These are phyloP conservation scores for Voacanga thouarsii DNA, from an alignment of 257 asterid genomes.

Conservation along the genomic window DNA sequence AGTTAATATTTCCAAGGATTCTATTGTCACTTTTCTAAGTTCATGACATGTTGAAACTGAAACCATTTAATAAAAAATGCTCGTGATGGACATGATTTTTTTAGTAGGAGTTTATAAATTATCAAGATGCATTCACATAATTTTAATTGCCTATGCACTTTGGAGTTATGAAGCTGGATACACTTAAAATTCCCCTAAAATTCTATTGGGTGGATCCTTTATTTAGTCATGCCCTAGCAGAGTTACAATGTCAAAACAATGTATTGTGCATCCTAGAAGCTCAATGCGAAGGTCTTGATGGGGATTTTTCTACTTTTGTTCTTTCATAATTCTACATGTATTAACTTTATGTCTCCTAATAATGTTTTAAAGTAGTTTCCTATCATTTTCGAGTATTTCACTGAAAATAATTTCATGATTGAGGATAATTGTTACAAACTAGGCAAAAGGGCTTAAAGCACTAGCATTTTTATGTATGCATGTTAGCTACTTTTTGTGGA, in stretches of 20 bases:
- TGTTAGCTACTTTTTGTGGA: too few relatives aligned
- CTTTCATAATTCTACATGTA: background rate
- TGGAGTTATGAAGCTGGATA: background rate
- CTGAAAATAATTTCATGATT: background rate
- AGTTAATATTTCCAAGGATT: background rate
- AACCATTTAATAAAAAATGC: background rate
- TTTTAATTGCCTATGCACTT: background rate
- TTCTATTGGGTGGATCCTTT: background rate
- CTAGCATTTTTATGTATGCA: background rate
- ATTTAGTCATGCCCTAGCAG: background rate
- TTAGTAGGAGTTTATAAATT: background rate
- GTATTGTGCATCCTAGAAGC: background rate
- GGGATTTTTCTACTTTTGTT: background rate
- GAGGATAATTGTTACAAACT: background rate
- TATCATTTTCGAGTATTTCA: background rate
- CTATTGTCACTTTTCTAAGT: background rate
- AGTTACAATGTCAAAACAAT: background rate
- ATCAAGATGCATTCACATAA: background rate
- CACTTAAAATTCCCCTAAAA: background rate
- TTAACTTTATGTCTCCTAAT: background rate
- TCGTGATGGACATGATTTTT: background rate
- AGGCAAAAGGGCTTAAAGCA: background rate
- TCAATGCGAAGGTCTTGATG: background rate
- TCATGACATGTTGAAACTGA: background rate
- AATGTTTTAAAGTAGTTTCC: background rate